Evolutionary conservation across 495 filamentous ascomycete genomes (phyloP).

Genomic region (Trichocladium uniseriatum): DNA sequence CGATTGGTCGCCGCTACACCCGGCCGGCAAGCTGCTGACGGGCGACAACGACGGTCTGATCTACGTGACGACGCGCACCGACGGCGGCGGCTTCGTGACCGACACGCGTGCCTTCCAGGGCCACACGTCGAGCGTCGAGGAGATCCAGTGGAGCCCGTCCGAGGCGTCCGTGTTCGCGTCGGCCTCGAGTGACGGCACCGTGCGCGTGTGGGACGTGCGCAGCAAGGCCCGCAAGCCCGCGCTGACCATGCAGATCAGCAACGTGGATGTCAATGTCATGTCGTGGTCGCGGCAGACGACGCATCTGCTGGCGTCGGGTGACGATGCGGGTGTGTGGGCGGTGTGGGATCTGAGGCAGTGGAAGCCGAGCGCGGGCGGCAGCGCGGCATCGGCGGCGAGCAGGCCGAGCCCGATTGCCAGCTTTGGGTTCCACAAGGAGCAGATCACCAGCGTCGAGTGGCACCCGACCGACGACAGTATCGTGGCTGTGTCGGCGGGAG

Average conservation of each 20-base stretch:
- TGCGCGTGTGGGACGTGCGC: constrained; percentile 91
- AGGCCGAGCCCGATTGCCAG: constrained; percentile 67
- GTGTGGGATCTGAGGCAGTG: constrained; percentile 95
- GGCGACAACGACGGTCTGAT: constrained; percentile 87
- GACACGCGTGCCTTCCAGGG: constrained; percentile 71
- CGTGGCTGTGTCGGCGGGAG: constrained; percentile 81
- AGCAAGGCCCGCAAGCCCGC: constrained; percentile 78
- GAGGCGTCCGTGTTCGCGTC: constrained; percentile 90
- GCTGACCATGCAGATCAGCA: constrained; percentile 73
- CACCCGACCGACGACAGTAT: constrained; percentile 94
- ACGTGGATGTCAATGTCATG: constrained; percentile 88
- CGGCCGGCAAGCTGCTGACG: constrained; percentile 72
- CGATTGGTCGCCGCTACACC: constrained; percentile 78
- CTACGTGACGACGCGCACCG: constrained; percentile 73
- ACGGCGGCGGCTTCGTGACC: constrained; percentile 80
- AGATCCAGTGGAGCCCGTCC: constrained; percentile 90
- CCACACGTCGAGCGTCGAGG: constrained; percentile 79
- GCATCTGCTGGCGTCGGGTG: constrained; percentile 84
- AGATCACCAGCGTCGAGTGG: constrained; percentile 94
- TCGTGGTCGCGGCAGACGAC: constrained; percentile 82
- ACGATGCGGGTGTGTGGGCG: constrained; percentile 88
- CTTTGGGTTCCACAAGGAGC: constrained; percentile 90
- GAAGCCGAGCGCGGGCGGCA: constrained; percentile 51
- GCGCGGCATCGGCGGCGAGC: constrained; percentile 25
- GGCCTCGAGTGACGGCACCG: constrained; percentile 83